A percentile compares a stretch with the other conserved stretches of the same genome.
Evolutionary conservation across 345 rosid genomes (phyloP).

Genomic region (Combretum micranthum): DNA sequence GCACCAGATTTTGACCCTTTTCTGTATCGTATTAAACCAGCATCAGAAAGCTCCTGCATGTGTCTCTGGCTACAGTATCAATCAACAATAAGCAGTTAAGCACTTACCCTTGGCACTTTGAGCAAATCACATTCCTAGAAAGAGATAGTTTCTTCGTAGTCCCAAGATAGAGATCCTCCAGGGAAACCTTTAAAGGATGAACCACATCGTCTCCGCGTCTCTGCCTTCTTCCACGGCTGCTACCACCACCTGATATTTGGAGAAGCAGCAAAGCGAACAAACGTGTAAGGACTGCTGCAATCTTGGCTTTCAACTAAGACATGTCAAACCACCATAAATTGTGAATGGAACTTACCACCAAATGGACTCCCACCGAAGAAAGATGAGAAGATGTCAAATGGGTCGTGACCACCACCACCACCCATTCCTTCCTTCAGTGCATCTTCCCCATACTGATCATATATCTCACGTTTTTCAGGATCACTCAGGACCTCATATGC

Average conservation of each 20-base stretch:
- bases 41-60: background rate
- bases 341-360: slow-evolving; percentile 37
- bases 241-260: slow-evolving; percentile 30
- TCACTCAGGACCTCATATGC: slow-evolving; percentile 87
- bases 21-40: slow-evolving; percentile 23
- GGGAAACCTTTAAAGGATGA: slow-evolving; percentile 66
- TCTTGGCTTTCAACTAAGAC: background rate
- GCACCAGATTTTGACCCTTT: slow-evolving; percentile 93
- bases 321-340: background rate
- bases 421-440: slow-evolving; percentile 96
- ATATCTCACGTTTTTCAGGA: slow-evolving; percentile 84
- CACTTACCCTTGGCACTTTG: slow-evolving; percentile 76
- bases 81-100: background rate
- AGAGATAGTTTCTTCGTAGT: slow-evolving; percentile 78
- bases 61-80: background rate
- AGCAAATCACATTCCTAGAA: slow-evolving; percentile 71
- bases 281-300: background rate
- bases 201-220: slow-evolving; percentile 88
- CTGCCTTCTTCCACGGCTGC: slow-evolving; percentile 76
- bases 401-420: slow-evolving; percentile 62
- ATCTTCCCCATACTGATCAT: slow-evolving; percentile 88
- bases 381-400: slow-evolving; percentile 75
- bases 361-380: slow-evolving; percentile 74
- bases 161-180: slow-evolving; percentile 79
- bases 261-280: background rate